Base-by-base conservation (phyloP, 2,329 filamentous ascomycete species). In the Colletotrichum brevisporum region DNA sequence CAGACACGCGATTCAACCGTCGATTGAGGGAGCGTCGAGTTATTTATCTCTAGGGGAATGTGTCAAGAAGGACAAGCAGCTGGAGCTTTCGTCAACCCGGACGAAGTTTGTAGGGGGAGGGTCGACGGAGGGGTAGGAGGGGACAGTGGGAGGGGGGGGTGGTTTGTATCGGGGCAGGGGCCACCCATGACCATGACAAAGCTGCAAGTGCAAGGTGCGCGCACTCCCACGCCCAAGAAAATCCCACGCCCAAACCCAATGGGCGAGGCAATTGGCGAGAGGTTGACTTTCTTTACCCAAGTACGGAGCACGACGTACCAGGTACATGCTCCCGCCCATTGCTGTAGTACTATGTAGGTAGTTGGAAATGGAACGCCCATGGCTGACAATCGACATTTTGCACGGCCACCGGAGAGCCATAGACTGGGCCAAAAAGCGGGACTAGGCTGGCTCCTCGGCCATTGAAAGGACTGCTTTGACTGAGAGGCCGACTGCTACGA, bases 21-120 rank as follows among this genome's bases (percentile, higher is more conserved):
- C 41, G 45, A n/a, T 36, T 63, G 68, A 50, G 68, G 67, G 64
- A 63, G 63, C 45, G 63, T 71, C 68, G 55, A 67, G 63, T 66
- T 71, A 71, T 71, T 71, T 71, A 71, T 71, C 63, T 68, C 59
- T 60, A 63, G 59, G 57, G 48, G 58, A 57, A 70, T 69, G 67
- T 69, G 66, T 59, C 63, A 69, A 67, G 67, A 66, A 64, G 63
- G 63, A 65, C 61, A 43, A 65, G 48, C 52, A 61, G 67, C 55
- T 66, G 64, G 63, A 70, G 67, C 58, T 69, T 70, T 70, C 57
- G 63, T 68, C 67, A 57, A 63, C 67, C 67, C 53, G 63, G 67
- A 58, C 67, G 60, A 71, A 66, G 69, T 69, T 66, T 71, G 66
- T 64, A 69, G 65, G 50, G 65, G 60, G 61, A 70, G 67, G 60